Conservation (phyloP, 2,329 filamentous ascomycete genomes). For the Neurospora crassa region DNA sequence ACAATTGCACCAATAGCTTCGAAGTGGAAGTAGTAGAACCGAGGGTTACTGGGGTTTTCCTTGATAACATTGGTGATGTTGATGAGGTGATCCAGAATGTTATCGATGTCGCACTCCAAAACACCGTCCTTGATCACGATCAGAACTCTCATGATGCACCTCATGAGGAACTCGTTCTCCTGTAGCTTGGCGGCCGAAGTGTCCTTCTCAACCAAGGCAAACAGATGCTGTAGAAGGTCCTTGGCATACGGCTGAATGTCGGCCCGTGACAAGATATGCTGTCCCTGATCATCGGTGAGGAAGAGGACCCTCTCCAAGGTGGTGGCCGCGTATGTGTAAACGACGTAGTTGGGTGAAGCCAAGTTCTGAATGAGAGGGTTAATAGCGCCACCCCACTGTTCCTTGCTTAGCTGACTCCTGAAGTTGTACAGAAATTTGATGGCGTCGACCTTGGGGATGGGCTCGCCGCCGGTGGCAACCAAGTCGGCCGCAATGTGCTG, state of each 20-base stretch:
- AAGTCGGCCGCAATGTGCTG: conserved; percentile 86
- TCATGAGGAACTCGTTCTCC: conserved; percentile 98
- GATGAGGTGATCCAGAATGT: conserved; percentile 73
- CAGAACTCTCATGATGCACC: conserved; percentile 93
- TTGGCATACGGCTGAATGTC: conserved; percentile 76
- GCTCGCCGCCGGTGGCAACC: conserved; percentile 59
- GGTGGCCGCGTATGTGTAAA: conserved; percentile 95
- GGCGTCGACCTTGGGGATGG: conserved; percentile 90
- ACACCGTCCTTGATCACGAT: conserved; percentile 86
- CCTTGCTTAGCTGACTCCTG: conserved; percentile 84
- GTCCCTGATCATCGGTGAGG: conserved; percentile 64
- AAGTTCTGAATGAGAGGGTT: conserved; percentile 86
- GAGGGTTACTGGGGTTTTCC: conserved; percentile 90
- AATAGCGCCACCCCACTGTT: conserved; percentile 86
- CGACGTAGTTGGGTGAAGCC: conserved; percentile 83
- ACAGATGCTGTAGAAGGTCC: conserved; percentile 80
- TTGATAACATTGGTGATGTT: conserved; percentile 87
- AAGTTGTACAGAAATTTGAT: conserved; percentile 98
- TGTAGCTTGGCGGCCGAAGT: conserved; percentile 83
- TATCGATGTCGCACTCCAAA: conserved; percentile 56
- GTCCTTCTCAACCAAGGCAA: conserved; percentile 82
- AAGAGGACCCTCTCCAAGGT: conserved; percentile 89
- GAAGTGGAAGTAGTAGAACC: conserved; percentile 98
- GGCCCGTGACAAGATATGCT: conserved; percentile 68
- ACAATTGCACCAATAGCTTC: conserved; percentile 88